Evolutionary conservation across 176 grass and related monocot genomes (phyloP), one percentile per base, ranked within the genome.

Genomic region (Oryza meyeriana): DNA sequence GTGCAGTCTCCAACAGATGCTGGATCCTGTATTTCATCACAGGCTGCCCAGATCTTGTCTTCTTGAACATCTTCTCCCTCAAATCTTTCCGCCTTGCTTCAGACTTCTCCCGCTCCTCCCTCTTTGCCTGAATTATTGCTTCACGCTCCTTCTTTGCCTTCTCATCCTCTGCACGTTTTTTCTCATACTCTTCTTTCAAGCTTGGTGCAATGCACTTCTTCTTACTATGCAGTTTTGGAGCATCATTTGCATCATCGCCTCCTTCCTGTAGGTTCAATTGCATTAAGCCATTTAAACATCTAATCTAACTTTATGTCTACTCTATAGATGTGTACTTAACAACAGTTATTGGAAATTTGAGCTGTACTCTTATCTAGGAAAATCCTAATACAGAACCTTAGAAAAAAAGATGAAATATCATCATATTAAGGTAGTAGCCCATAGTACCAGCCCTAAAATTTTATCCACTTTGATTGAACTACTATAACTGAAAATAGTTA

Each of bases 1-100:
- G 20, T 62, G 94, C 88, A 71, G 89, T 90, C 76, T 95, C 91
- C 29, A 99, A 64, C 26, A 95, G 87, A 74, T 95, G 96, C 74
- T 95, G 59, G 6, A 99, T 99, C 66, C 93, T 91, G 83, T 94
- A 94, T 65, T 90, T 92, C 93, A 99, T 94, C 30, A 92, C 83
- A 58, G 93, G 96, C 22, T 95, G 96, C 25, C 96, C 96, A 0
- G 82, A 99, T 34, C 91, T 89, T 1, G 96, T 99, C 81, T 91
- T 99, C 85, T 89, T 99, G 52, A 99, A 94, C 93, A 95, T 95
- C 64, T 92, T 99, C 42, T 86, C 87, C 82, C 27, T 95, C 80
- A 88, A 66, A 6, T 88, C 76, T 71, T 87, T 92, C 34, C 89
- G 79, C 76, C 79, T 99, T 1, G 61, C 74, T 79, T 99, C 91